Evolutionary conservation across 768 basidiomycete species (phyloP).

Genomic region (Hygrophoropsis aurantiaca): DNA sequence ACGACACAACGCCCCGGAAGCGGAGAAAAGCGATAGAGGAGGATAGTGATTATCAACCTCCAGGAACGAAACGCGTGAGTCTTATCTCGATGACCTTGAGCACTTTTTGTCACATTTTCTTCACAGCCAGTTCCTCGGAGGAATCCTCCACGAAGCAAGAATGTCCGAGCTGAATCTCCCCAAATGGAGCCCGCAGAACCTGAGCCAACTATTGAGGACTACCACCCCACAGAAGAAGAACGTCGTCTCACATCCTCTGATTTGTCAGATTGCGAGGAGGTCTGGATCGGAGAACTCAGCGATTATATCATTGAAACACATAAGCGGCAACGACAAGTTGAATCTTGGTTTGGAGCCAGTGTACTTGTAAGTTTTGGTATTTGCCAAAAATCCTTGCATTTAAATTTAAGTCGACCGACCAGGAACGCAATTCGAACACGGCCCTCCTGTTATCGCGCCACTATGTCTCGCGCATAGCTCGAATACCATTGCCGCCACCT

Average conservation of each 20-base stretch:
- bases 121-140: conserved; percentile 42
- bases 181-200: conserved; percentile 21
- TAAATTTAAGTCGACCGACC: conserved; percentile 12
- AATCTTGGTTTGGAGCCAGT: conserved; percentile 70
- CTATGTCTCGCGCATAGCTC: conserved; percentile 41
- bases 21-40: conserved; percentile 43
- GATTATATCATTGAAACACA: conserved; percentile 73
- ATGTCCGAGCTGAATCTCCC: conserved; percentile 26
- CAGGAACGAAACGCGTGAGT: conserved; percentile 54
- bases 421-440: conserved; percentile 72
- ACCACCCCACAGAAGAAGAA: conserved; percentile 38
- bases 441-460: conserved; percentile 43
- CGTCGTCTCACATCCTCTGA: conserved; percentile 63
- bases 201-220: conserved; percentile 15
- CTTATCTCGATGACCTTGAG: conserved; percentile 3
- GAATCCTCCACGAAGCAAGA: conserved; percentile 40
- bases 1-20: conserved; percentile 42
- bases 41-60: conserved; percentile 55
- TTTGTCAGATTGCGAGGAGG: conserved; percentile 76
- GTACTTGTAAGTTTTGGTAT: conserved; percentile 47
- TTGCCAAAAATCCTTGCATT: neutral
- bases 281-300: conserved; percentile 71
- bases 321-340: conserved; percentile 70
- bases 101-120: conserved; percentile 2
- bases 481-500: conserved; percentile 43